A percentile compares a stretch with the other conserved stretches of the same genome.
Evolutionary conservation across 805 yeast genomes (phyloP).

Genomic region (Sugiyamaella marilandica): DNA sequence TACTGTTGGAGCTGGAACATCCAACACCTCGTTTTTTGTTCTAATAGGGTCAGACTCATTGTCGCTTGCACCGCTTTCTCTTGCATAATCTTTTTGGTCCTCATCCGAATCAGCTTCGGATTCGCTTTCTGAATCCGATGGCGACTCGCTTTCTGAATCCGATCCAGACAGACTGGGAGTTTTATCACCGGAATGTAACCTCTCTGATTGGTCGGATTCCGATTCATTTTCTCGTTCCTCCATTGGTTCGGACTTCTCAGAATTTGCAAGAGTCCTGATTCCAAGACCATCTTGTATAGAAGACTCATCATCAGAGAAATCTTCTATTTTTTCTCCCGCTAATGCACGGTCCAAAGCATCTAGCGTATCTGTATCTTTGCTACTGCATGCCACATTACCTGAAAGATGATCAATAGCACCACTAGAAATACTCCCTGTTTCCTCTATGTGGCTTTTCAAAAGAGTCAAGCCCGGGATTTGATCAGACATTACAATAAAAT

Average conservation of each 20-base stretch:
- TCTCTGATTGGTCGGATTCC: background rate
- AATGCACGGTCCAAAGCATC: slow-evolving; percentile 21
- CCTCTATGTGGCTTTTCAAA: background rate
- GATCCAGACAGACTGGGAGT: slow-evolving; percentile 23
- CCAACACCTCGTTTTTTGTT: slow-evolving; percentile 71
- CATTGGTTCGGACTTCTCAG: background rate
- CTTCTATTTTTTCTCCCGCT: slow-evolving; percentile 13
- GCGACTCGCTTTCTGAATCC: slow-evolving; percentile 24
- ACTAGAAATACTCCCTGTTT: background rate
- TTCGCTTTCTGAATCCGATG: slow-evolving; percentile 24
- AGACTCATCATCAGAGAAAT: slow-evolving; percentile 23
- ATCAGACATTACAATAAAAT: background rate
- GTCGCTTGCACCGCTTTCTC: slow-evolving; percentile 11
- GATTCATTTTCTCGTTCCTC: background rate
- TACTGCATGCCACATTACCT: too few relatives aligned
- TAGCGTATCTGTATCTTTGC: background rate
- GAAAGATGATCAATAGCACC: too few relatives aligned
- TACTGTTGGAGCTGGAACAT: slow-evolving; percentile 61
- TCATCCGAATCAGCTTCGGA: slow-evolving; percentile 18
- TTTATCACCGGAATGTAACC: slow-evolving; percentile 17
- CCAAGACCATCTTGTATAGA: slow-evolving; percentile 7
- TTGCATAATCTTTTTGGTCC: slow-evolving; percentile 7
- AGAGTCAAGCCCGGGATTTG: background rate
- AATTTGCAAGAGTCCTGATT: background rate
- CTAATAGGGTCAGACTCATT: slow-evolving; percentile 49